Conservation (phyloP, 192 early-diverging fungal genomes). For the Linnemannia exigua region DNA sequence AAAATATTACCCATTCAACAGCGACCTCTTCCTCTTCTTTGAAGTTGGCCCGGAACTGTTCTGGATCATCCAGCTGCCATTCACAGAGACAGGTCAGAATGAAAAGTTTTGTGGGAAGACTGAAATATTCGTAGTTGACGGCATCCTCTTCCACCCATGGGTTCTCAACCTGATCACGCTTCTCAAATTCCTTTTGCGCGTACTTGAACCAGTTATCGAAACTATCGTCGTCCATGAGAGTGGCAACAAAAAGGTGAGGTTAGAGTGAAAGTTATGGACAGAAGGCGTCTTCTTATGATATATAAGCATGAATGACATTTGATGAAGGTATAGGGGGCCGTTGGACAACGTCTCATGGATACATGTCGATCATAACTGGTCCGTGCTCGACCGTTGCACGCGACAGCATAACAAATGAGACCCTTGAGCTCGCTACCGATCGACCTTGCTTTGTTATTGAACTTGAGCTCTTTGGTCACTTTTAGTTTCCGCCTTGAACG, state of each 20-base stretch:
- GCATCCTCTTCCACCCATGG: conserved; percentile 63
- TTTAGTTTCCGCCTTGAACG: neutral
- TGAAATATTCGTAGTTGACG: conserved; percentile 22
- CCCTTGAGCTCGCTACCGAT: neutral
- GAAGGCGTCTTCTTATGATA: neutral
- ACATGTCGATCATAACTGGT: conserved; percentile 42
- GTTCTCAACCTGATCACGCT: conserved; percentile 59
- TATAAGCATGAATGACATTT: neutral
- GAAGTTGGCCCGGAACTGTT: conserved; percentile 68
- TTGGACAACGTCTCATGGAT: neutral
- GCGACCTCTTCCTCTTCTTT: conserved; percentile 68
- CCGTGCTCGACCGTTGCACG: conserved; percentile 54
- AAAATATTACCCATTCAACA: conserved; percentile 69
- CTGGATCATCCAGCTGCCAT: conserved; percentile 81
- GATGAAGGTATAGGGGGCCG: neutral
- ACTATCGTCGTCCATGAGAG: conserved; percentile 9
- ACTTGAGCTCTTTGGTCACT: no score
- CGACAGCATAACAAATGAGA: conserved; percentile 20
- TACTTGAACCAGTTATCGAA: conserved; percentile 57
- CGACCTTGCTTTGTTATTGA: neutral
- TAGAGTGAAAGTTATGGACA: neutral
- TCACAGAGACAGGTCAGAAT: conserved; percentile 61
- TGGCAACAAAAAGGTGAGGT: neutral
- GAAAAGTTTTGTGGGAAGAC: conserved; percentile 22
- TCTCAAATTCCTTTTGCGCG: conserved; percentile 56